Conservation (phyloP, 345 rosid species). For the Pugionium dolabratum region DNA sequence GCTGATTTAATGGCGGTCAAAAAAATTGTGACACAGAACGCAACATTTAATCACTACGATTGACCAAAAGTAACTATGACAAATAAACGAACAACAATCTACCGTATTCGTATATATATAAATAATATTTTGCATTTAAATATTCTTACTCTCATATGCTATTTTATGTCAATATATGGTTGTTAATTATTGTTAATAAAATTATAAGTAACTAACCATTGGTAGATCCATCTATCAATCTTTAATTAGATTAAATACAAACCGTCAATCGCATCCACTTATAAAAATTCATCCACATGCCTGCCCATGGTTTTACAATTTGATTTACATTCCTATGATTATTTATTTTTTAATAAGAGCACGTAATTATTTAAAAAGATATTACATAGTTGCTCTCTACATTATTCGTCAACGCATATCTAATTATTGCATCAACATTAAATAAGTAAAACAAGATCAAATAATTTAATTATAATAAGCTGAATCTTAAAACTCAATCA, state of each 20-base stretch:
- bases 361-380: slow-evolving; percentile 13
- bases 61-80: too few species aligned
- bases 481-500: slow-evolving; percentile 6
- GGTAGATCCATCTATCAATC: slow-evolving; percentile 14
- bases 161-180: slow-evolving; percentile 5
- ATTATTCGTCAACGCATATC: slow-evolving; percentile 30
- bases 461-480: slow-evolving; percentile 8
- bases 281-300: slow-evolving; percentile 34
- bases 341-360: not conserved
- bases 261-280: slow-evolving; percentile 10
- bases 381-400: not conserved
- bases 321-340: slow-evolving; percentile 8
- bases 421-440: not conserved
- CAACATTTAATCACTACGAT: too few species aligned
- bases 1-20: too few species aligned
- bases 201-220: slow-evolving; percentile 6
- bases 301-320: slow-evolving; percentile 26
- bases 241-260: not conserved
- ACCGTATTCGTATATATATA: too few species aligned
- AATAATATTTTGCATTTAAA: too few species aligned
- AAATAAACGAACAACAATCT: too few species aligned
- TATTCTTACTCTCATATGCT: slow-evolving; percentile 11
- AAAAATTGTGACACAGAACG: too few species aligned
- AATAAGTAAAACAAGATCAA: too few species aligned
- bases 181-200: not conserved